A percentile compares a stretch with the other conserved stretches of the same genome.
Evolutionary conservation across 345 rosid genomes (phyloP).

Genomic region (Citrus hindsii): DNA sequence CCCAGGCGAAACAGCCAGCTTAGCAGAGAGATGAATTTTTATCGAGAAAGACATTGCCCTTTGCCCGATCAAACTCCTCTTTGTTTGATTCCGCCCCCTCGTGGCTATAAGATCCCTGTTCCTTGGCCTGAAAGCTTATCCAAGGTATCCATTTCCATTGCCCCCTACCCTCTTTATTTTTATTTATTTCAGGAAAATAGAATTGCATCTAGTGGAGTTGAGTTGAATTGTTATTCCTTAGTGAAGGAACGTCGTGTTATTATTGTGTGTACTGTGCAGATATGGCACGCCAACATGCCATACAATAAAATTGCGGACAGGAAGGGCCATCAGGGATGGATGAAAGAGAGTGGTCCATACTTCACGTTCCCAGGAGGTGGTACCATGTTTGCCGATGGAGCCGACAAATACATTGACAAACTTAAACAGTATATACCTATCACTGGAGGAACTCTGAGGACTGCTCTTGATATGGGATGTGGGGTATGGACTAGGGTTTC

Average conservation of each 20-base stretch:
- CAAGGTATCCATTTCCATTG: constrained; percentile 44
- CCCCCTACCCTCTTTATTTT: no score
- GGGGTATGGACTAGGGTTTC: constrained; percentile 51
- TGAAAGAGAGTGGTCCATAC: constrained; percentile 79
- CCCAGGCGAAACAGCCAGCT: constrained; percentile 89
- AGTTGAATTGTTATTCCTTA: no score
- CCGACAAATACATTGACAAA: constrained; percentile 76
- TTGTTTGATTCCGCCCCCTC: constrained; percentile 89
- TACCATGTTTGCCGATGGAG: constrained; percentile 97
- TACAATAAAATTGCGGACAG: constrained; percentile 92
- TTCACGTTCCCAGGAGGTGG: constrained; percentile 98
- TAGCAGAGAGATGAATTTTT: constrained; percentile 87
- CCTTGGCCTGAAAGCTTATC: constrained; percentile 89
- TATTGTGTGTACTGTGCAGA: constrained; percentile 36
- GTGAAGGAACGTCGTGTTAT: no score
- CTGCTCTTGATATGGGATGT: constrained; percentile 99
- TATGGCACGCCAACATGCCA: constrained; percentile 98
- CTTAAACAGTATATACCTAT: constrained; percentile 83
- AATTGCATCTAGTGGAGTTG: not conserved
- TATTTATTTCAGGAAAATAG: not conserved
- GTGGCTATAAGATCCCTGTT: constrained; percentile 73
- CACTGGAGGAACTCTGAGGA: constrained; percentile 63
- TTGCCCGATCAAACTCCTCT: constrained; percentile 67
- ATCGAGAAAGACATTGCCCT: constrained; percentile 92
- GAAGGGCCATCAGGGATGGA: constrained; percentile 99